These are phyloP conservation scores for Marchantia paleacea DNA, from an alignment of 225 moss, liverwort and hornwort genomes.

Conservation along the genomic window DNA sequence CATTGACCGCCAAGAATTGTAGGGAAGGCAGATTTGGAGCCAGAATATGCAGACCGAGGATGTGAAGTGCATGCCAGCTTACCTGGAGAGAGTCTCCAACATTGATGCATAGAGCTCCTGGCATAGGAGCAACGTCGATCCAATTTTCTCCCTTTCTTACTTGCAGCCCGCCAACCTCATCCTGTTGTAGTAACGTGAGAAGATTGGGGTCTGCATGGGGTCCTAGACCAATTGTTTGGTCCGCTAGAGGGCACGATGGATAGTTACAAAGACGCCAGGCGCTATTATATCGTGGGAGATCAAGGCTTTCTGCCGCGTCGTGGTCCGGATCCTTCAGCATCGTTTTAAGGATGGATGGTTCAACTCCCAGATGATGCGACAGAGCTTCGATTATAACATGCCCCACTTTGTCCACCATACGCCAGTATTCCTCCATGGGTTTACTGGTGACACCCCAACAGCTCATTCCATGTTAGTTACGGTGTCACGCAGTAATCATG, in stretches of 20 bases:
- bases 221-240: constrained; percentile 54
- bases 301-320: constrained; percentile 30
- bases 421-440: not conserved
- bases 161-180: constrained; percentile 67
- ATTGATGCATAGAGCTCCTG: constrained; percentile 59
- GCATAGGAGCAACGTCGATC: constrained; percentile 56
- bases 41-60: too few relatives aligned
- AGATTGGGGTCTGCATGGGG: constrained; percentile 67
- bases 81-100: constrained; percentile 50
- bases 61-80: not conserved
- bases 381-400: constrained; percentile 15
- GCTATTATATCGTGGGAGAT: not conserved
- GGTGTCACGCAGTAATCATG: too few relatives aligned
- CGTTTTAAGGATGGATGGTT: constrained; percentile 29
- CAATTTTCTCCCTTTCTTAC: constrained; percentile 52
- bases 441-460: not conserved
- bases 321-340: constrained; percentile 48
- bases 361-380: constrained; percentile 37
- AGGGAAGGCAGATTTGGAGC: too few relatives aligned
- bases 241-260: constrained; percentile 53
- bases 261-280: constrained; percentile 52
- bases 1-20: too few relatives aligned
- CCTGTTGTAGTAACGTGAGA: constrained; percentile 59
- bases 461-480: too few relatives aligned
- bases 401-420: not conserved